phyloP scores from a whole-genome alignment of 768 basidiomycete species.

The Podaxis sp. region DNA sequence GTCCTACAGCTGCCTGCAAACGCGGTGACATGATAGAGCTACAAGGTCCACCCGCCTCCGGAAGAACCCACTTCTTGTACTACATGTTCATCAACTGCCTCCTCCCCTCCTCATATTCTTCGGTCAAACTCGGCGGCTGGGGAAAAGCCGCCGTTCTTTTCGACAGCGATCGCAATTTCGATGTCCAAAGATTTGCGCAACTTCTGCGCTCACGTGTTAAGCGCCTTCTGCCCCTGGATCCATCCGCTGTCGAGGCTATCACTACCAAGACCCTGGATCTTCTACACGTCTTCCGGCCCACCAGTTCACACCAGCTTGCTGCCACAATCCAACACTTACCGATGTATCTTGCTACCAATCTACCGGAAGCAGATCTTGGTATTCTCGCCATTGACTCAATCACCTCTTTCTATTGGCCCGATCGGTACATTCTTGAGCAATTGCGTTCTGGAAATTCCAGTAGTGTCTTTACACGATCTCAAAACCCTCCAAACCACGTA shows the following conservation, averaged over 20 bases:
- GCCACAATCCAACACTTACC: conserved; percentile 58
- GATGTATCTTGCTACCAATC: conserved; percentile 41
- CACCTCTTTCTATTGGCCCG: conserved; percentile 74
- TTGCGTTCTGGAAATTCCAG: conserved; percentile 21
- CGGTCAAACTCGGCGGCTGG: conserved; percentile 48
- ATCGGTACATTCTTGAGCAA: conserved; percentile 63
- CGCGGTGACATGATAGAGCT: conserved; percentile 71
- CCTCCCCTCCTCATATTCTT: conserved; percentile 35
- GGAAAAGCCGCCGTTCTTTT: conserved; percentile 61
- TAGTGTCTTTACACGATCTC: conserved; percentile 11
- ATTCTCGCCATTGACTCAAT: conserved; percentile 73
- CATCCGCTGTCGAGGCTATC: conserved; percentile 11
- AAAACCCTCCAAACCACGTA: conserved; percentile 34
- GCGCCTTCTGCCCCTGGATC: conserved; percentile 22
- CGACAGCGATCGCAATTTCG: conserved; percentile 69
- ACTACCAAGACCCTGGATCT: conserved; percentile 35
- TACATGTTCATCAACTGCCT: conserved; percentile 57
- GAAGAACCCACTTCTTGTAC: conserved; percentile 78
- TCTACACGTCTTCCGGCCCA: conserved; percentile 67
- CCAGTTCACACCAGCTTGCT: conserved; percentile 65
- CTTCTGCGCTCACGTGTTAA: conserved; percentile 47
- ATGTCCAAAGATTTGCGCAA: conserved; percentile 45
- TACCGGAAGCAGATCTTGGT: conserved; percentile 54
- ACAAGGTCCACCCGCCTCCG: conserved; percentile 69
- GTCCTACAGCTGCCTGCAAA: conserved; percentile 17